Percentiles rank a stretch among this genome's conserved stretches.
These are phyloP conservation scores for Cavenderia fasciculata DNA, from an alignment of 78 protist species.

Conservation along the genomic window DNA sequence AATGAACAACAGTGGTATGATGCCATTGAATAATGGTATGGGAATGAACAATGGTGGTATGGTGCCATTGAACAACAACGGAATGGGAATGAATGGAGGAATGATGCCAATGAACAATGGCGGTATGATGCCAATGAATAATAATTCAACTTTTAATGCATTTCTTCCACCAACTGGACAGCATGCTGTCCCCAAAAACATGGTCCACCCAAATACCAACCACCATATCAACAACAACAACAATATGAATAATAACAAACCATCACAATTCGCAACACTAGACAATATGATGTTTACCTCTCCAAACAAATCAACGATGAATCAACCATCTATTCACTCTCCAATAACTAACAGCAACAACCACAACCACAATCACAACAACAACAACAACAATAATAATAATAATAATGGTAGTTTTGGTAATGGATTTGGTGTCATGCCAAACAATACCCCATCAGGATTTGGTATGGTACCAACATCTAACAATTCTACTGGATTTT, in stretches of 20 bases:
- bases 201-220: constrained; percentile 9
- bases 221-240: neutral
- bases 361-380: constrained; percentile 13
- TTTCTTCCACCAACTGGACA: constrained; percentile 4
- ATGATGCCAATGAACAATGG: neutral
- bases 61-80: neutral
- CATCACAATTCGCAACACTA: constrained; percentile 48
- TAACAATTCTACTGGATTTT: too few relatives aligned
- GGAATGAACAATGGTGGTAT: constrained; percentile 25
- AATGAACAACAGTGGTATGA: neutral
- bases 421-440: too few relatives aligned
- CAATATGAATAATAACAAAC: neutral
- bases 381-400: too few relatives aligned
- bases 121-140: constrained; percentile 25
- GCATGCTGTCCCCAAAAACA: neutral
- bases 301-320: neutral
- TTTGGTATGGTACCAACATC: too few relatives aligned
- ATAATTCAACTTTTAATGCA: neutral
- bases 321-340: neutral
- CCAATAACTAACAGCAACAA: constrained; percentile 9
- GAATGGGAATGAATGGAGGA: constrained; percentile 15
- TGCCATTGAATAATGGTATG: constrained; percentile 6
- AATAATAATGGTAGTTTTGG: too few relatives aligned
- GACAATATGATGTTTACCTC: constrained; percentile 58
- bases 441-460: too few relatives aligned